A percentile compares a stretch with the other conserved stretches of the same genome.
phyloP scores from a whole-genome alignment of 2,329 filamentous ascomycete species.

The Phyllosticta paracitricarpa region DNA sequence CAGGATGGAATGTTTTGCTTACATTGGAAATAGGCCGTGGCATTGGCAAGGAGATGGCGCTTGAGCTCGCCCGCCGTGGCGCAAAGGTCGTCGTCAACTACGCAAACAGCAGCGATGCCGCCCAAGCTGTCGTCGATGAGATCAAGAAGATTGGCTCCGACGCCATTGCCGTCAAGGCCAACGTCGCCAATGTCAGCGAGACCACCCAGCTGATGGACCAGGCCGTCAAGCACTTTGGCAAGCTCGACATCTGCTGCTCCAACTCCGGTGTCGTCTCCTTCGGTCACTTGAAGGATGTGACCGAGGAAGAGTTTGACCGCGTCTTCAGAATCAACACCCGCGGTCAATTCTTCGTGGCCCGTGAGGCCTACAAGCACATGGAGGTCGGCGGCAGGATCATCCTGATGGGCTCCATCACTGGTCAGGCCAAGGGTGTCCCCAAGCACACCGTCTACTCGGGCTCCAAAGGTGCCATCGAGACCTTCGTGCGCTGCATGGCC shows the following conservation, averaged over 20 bases:
- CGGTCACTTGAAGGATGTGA: conserved; percentile 44
- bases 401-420: conserved; percentile 47
- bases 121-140: conserved; percentile 54
- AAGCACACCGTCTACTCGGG: conserved; percentile 46
- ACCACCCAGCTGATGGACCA: conserved; percentile 54
- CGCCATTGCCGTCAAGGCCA: conserved; percentile 56
- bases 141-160: conserved; percentile 58
- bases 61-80: conserved; percentile 54
- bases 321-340: conserved; percentile 54
- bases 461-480: conserved; percentile 46
- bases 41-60: conserved; percentile 57
- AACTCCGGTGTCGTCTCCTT: conserved; percentile 53
- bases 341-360: conserved; percentile 54
- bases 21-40: conserved; percentile 42
- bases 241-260: conserved; percentile 60
- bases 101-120: conserved; percentile 54
- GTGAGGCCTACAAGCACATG: conserved; percentile 45
- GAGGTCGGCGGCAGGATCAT: conserved; percentile 43
- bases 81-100: conserved; percentile 60
- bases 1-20: conserved; percentile 11
- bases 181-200: conserved; percentile 55
- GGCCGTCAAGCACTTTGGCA: conserved; percentile 51
- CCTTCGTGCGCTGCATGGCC: conserved; percentile 45
- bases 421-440: conserved; percentile 46
- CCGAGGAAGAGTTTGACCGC: conserved; percentile 46